These are phyloP conservation scores for Malbranchea cinnamomea DNA, from an alignment of 2,329 filamentous ascomycete species.

Conservation along the genomic window DNA sequence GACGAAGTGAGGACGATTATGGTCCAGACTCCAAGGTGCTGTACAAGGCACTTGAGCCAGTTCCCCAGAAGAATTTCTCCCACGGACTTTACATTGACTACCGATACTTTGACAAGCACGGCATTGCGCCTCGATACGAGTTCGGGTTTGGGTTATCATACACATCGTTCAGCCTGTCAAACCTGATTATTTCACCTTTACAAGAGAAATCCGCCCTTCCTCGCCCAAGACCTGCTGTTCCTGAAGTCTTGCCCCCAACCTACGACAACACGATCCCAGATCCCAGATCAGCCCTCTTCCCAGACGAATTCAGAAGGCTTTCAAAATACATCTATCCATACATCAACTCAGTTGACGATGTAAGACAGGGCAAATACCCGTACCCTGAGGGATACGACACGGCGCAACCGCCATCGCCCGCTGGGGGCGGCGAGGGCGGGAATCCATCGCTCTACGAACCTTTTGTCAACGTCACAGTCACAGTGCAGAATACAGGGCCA, in stretches of 20 bases:
- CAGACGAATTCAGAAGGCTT: conserved; percentile 43
- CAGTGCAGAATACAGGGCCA: conserved; percentile 37
- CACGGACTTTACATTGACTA: conserved; percentile 85
- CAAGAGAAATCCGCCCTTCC: conserved; percentile 36
- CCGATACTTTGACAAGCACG: conserved; percentile 66
- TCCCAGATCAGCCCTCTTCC: conserved; percentile 44
- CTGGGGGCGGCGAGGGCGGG: conserved; percentile 54
- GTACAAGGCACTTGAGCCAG: conserved; percentile 51
- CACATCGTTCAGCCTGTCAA: conserved; percentile 52
- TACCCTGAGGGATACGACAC: conserved; percentile 44
- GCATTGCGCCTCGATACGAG: conserved; percentile 61
- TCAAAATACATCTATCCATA: conserved; percentile 64
- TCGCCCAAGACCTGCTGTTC: conserved; percentile 25
- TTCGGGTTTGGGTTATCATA: conserved; percentile 82
- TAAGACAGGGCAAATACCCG: conserved; percentile 28
- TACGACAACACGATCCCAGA: conserved; percentile 43
- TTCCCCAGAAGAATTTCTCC: conserved; percentile 68
- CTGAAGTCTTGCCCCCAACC: conserved; percentile 34
- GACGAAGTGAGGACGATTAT: conserved; percentile 39
- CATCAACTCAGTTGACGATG: conserved; percentile 37
- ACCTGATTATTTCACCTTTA: conserved; percentile 33
- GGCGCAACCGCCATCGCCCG: conserved; percentile 39
- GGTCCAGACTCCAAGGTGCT: conserved; percentile 56
- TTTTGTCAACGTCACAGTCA: conserved; percentile 34
- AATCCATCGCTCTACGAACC: conserved; percentile 39